Conservation (phyloP, 176 grass and related monocot genomes). For the Saccharum officinarum region DNA sequence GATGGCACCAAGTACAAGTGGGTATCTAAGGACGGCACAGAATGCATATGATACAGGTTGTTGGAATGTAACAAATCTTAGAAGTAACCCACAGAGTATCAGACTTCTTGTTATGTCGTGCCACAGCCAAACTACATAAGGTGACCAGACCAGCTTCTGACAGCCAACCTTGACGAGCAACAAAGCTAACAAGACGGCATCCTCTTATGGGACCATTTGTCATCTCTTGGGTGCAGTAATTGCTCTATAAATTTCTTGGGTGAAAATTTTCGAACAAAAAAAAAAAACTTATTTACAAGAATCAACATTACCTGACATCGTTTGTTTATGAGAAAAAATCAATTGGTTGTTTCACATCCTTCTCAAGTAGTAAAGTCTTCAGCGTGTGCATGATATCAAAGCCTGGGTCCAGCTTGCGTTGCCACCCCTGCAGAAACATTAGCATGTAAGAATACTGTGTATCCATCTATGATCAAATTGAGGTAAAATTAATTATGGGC, state of each 20-base stretch:
- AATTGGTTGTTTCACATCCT: slow-evolving; percentile 67
- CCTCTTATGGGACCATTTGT: neutral
- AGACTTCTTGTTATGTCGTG: neutral
- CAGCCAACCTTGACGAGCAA: neutral
- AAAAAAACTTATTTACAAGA: neutral
- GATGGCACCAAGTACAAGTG: neutral
- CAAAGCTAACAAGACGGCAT: neutral
- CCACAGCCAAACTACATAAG: neutral
- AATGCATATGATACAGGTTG: neutral
- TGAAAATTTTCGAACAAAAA: neutral
- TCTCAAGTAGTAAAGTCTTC: slow-evolving; percentile 76
- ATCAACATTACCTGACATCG: slow-evolving; percentile 38
- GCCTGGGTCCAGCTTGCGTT: slow-evolving; percentile 82
- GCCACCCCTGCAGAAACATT: slow-evolving; percentile 80
- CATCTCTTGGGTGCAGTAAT: neutral
- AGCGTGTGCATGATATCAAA: slow-evolving; percentile 93
- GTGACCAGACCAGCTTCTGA: neutral
- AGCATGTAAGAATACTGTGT: slow-evolving; percentile 21
- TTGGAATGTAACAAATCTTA: neutral
- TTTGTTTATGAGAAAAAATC: slow-evolving; percentile 70
- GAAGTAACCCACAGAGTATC: neutral
- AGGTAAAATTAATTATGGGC: slow-evolving; percentile 9
- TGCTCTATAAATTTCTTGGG: neutral
- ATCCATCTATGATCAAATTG: neutral
- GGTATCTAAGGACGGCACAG: neutral